Evolutionary conservation across 768 basidiomycete genomes (phyloP).

Genomic region (Crucibulum laeve): DNA sequence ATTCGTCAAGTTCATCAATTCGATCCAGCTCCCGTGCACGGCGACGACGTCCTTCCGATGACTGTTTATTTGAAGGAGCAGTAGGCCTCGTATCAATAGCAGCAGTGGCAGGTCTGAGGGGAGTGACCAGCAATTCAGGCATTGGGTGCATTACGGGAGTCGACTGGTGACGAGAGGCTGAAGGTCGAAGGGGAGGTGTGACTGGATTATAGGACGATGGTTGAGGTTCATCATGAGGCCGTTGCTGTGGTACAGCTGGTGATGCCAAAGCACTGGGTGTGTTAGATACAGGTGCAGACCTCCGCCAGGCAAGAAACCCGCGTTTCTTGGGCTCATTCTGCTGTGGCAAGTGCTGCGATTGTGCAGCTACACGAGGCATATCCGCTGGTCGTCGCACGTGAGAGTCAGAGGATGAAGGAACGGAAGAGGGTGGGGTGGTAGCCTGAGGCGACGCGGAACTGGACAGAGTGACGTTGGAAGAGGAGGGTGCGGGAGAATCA

Average conservation of each 20-base stretch:
- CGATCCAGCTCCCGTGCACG: constrained; percentile 46
- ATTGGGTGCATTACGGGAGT: constrained; percentile 9
- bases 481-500: constrained; percentile 11
- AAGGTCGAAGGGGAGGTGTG: constrained; percentile 11
- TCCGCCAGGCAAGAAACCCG: neutral
- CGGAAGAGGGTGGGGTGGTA: neutral
- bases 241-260: too few species aligned
- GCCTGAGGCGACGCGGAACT: neutral
- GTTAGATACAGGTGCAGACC: neutral
- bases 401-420: neutral
- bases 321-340: constrained; percentile 2
- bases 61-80: constrained; percentile 9
- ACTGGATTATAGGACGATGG: neutral
- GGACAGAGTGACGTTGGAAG: constrained; percentile 12
- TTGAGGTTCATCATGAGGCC: neutral
- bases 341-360: neutral
- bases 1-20: constrained; percentile 78
- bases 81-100: constrained; percentile 15
- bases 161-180: constrained; percentile 11
- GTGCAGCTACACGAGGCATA: neutral
- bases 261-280: neutral
- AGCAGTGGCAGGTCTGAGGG: constrained; percentile 18
- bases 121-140: constrained; percentile 13
- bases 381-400: neutral
- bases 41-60: constrained; percentile 11